These are phyloP conservation scores for Eucalyptus fibrosa DNA, from an alignment of 345 rosid species.

Conservation along the genomic window DNA sequence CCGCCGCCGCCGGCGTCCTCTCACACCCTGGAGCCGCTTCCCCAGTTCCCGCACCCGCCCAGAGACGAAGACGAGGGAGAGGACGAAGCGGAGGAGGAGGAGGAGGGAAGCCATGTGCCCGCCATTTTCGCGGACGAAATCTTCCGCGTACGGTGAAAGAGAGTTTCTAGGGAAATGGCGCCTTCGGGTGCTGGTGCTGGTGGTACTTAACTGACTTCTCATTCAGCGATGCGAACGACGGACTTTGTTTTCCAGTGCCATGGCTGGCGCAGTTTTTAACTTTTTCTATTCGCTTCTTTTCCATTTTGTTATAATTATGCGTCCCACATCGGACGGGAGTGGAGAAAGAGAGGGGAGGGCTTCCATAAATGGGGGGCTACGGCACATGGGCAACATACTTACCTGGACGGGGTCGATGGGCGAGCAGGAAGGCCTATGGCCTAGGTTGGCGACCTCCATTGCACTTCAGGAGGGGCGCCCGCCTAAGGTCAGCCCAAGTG, in stretches of 20 bases:
- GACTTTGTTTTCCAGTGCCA: not conserved
- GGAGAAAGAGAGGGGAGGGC: not conserved
- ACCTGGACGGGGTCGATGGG: constrained; percentile 10
- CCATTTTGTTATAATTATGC: not conserved
- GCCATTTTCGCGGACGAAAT: constrained; percentile 18
- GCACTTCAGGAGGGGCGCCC: not conserved
- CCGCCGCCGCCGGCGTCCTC: constrained; percentile 32
- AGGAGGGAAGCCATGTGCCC: constrained; percentile 42
- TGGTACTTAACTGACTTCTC: too few relatives aligned
- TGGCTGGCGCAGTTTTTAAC: not conserved
- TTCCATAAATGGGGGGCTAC: not conserved
- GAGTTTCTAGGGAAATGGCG: not conserved
- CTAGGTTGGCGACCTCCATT: constrained; percentile 1
- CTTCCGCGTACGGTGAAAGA: constrained; percentile 27
- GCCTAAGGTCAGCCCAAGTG: constrained; percentile 1
- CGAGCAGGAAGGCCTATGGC: not conserved
- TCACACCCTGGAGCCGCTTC: constrained; percentile 37
- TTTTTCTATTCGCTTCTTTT: too few relatives aligned
- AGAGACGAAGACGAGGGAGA: constrained; percentile 20
- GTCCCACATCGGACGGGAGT: not conserved
- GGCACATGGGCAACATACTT: accelerated
- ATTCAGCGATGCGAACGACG: not conserved
- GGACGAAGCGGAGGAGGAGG: constrained; percentile 41
- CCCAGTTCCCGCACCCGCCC: constrained; percentile 16
- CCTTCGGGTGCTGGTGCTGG: not conserved